These are phyloP conservation scores for Cystoderma amianthinum DNA, from an alignment of 768 basidiomycete species.

Conservation along the genomic window DNA sequence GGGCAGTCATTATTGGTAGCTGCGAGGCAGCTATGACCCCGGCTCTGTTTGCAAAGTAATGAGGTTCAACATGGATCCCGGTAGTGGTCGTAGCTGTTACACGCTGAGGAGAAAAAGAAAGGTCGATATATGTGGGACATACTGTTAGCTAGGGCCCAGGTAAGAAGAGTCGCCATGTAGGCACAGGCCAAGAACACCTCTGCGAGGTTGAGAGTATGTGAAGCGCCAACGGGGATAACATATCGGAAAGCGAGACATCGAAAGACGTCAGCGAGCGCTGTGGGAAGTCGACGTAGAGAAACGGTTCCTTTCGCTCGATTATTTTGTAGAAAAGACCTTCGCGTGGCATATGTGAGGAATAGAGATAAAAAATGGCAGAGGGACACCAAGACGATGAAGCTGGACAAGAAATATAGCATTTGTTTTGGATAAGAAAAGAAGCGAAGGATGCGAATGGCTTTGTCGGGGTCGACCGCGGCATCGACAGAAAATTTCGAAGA, in stretches of 20 bases:
- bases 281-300: slow-evolving; percentile 20
- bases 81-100: slow-evolving; percentile 21
- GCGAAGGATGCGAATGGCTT: slow-evolving; percentile 15
- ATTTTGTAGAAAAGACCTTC: slow-evolving; percentile 2
- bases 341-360: slow-evolving; percentile 11
- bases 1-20: slow-evolving; percentile 46
- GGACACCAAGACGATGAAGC: slow-evolving; percentile 32
- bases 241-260: slow-evolving; percentile 29
- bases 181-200: slow-evolving; percentile 28
- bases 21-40: slow-evolving; percentile 40
- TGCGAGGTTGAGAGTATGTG: slow-evolving; percentile 29
- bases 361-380: slow-evolving; percentile 23
- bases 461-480: slow-evolving; percentile 13
- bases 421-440: slow-evolving; percentile 28
- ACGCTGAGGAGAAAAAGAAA: slow-evolving; percentile 1
- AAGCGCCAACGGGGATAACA: slow-evolving; percentile 24
- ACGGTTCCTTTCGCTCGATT: slow-evolving; percentile 2
- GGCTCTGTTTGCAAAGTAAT: slow-evolving; percentile 33
- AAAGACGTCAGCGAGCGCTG: slow-evolving; percentile 23
- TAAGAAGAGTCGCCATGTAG: slow-evolving; percentile 29
- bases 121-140: slow-evolving; percentile 3
- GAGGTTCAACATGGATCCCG: slow-evolving; percentile 23
- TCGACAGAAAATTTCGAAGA: background rate
- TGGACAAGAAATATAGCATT: slow-evolving; percentile 33
- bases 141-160: slow-evolving; percentile 34